Conservation (phyloP, 441 rosid species). For the Populus hybrid region DNA sequence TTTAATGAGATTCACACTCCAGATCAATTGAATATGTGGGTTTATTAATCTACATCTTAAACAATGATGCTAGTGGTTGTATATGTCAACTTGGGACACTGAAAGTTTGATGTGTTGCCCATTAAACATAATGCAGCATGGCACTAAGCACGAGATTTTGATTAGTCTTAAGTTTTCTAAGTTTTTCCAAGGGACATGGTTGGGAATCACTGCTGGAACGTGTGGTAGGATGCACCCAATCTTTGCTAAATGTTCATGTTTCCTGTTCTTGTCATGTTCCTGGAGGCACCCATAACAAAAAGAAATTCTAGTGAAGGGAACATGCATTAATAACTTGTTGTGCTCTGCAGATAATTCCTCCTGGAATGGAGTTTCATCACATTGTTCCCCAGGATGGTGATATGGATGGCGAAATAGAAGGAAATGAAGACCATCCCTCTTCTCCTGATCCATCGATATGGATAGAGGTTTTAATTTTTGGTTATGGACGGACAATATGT, state of each 20-base stretch:
- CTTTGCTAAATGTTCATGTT: neutral
- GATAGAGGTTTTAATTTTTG: conserved; percentile 58
- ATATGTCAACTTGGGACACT: neutral
- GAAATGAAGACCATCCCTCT: conserved; percentile 60
- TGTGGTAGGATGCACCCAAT: neutral
- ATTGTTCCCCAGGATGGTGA: conserved; percentile 79
- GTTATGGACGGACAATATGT: neutral
- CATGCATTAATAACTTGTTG: too few species aligned
- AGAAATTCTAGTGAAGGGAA: neutral
- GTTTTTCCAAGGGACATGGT: neutral
- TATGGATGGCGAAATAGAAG: conserved; percentile 62
- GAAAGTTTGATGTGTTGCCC: neutral
- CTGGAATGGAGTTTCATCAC: conserved; percentile 97
- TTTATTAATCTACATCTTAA: neutral
- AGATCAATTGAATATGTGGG: neutral
- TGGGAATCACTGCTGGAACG: neutral
- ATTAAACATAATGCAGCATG: neutral
- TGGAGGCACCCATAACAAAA: neutral
- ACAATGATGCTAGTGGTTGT: neutral
- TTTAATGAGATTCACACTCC: neutral
- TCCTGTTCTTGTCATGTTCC: neutral
- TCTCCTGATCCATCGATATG: conserved; percentile 78
- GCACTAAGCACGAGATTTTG: neutral
- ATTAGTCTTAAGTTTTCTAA: neutral
- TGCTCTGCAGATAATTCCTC: conserved; percentile 74